These are phyloP conservation scores for Globomyces pollinis-pini DNA, from an alignment of 192 early-diverging fungal species.

Conservation along the genomic window DNA sequence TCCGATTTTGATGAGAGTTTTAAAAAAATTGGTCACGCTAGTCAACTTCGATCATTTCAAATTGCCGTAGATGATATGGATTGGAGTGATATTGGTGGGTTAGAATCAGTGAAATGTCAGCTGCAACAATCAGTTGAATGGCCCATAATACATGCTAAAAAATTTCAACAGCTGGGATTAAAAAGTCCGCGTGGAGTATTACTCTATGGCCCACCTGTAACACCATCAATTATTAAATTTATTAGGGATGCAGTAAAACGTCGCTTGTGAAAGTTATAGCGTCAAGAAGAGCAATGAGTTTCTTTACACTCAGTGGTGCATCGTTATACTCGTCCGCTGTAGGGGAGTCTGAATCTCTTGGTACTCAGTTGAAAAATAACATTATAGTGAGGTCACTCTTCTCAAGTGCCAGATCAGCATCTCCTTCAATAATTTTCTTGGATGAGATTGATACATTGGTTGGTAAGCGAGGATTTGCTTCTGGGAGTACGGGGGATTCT, in stretches of 20 bases:
- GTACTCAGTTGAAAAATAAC: too few relatives aligned
- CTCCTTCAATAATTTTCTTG: slow-evolving; percentile 87
- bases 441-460: slow-evolving; percentile 97
- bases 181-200: slow-evolving; percentile 78
- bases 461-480: slow-evolving; percentile 62
- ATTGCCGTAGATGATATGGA: slow-evolving; percentile 49
- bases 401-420: slow-evolving; percentile 55
- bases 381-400: slow-evolving; percentile 42
- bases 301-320: slow-evolving; percentile 72
- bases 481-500: slow-evolving; percentile 40
- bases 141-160: slow-evolving; percentile 66
- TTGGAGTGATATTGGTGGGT: slow-evolving; percentile 88
- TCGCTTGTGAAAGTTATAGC: slow-evolving; percentile 87
- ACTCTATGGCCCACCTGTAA: slow-evolving; percentile 92
- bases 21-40: slow-evolving; percentile 3
- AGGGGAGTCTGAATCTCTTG: slow-evolving; percentile 73
- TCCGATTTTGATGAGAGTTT: slow-evolving; percentile 13
- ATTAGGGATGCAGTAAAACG: slow-evolving; percentile 98
- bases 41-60: slow-evolving; percentile 25
- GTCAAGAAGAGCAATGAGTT: slow-evolving; percentile 64
- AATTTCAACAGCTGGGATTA: slow-evolving; percentile 70
- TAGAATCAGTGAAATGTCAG: slow-evolving; percentile 71
- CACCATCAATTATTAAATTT: too few relatives aligned
- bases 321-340: slow-evolving; percentile 72
- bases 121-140: slow-evolving; percentile 83